Conservation (phyloP, 2,329 filamentous ascomycete genomes). For the Exutisphaerella laricina region DNA sequence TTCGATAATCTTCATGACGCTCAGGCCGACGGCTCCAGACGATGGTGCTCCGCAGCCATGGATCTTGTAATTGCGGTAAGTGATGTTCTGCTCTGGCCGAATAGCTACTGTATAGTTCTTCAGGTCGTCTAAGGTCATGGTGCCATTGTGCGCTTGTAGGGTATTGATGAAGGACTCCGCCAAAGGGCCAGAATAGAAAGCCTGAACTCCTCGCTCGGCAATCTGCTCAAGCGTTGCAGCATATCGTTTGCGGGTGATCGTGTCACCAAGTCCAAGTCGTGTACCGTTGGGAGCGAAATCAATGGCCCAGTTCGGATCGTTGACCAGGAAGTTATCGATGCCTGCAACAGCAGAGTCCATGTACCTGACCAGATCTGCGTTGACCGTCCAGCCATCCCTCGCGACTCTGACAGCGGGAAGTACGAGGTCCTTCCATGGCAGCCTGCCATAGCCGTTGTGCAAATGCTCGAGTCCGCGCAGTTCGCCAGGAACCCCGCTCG, state of each 20-base stretch:
- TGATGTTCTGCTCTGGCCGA: slow-evolving; percentile 53
- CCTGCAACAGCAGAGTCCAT: slow-evolving; percentile 53
- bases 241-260: slow-evolving; percentile 73
- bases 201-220: slow-evolving; percentile 64
- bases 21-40: slow-evolving; percentile 69
- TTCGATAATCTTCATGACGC: slow-evolving; percentile 75
- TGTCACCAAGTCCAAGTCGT: slow-evolving; percentile 65
- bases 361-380: slow-evolving; percentile 66
- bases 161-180: slow-evolving; percentile 68
- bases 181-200: slow-evolving; percentile 68
- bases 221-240: slow-evolving; percentile 74
- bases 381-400: slow-evolving; percentile 66
- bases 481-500: slow-evolving; percentile 64
- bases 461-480: slow-evolving; percentile 73
- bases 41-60: slow-evolving; percentile 67
- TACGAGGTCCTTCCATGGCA: slow-evolving; percentile 57
- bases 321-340: slow-evolving; percentile 61
- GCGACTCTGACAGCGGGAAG: slow-evolving; percentile 70
- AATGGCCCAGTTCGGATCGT: slow-evolving; percentile 72
- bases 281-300: slow-evolving; percentile 85
- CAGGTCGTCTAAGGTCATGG: slow-evolving; percentile 76
- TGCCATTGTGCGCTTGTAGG: slow-evolving; percentile 67
- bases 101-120: slow-evolving; percentile 64
- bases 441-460: slow-evolving; percentile 62
- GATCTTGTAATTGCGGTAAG: slow-evolving; percentile 62